Percentiles rank a stretch among this genome's conserved stretches.
Conservation (phyloP, 441 rosid genomes). For the Biscutella auriculata region DNA sequence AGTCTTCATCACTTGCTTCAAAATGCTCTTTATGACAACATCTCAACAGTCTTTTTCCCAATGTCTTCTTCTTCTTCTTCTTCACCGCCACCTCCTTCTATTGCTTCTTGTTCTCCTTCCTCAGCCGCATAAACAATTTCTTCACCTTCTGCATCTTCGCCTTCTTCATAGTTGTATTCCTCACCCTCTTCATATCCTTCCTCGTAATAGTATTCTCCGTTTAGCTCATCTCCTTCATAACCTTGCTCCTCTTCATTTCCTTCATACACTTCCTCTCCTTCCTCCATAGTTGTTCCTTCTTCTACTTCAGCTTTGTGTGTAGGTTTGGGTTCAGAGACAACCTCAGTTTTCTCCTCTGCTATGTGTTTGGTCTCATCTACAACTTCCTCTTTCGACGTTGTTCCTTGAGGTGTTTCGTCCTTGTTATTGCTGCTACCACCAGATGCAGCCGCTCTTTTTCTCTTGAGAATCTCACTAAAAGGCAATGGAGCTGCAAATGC, state of each 20-base stretch:
- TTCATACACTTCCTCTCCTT: conserved; percentile 41
- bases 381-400: conserved; percentile 19
- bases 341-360: conserved; percentile 24
- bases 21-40: conserved; percentile 25
- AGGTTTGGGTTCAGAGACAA: conserved; percentile 1
- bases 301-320: conserved; percentile 25
- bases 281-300: conserved; percentile 26
- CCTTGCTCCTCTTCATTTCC: conserved; percentile 45
- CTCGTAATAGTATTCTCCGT: conserved; percentile 55
- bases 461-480: conserved; percentile 70
- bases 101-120: conserved; percentile 31
- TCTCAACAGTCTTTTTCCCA: conserved; percentile 40
- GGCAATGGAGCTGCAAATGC: conserved; percentile 84
- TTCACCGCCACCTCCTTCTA: not conserved
- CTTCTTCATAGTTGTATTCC: conserved; percentile 49
- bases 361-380: conserved; percentile 27
- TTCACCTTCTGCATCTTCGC: conserved; percentile 44
- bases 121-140: conserved; percentile 26
- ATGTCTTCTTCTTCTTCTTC: conserved; percentile 30
- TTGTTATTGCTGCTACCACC: conserved; percentile 25
- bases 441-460: conserved; percentile 54
- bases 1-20: not conserved
- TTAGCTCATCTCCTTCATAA: conserved; percentile 49
- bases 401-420: not conserved
- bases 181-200: conserved; percentile 40